Evolutionary conservation across 441 rosid genomes (phyloP).

Genomic region (Pelargonium australe): DNA sequence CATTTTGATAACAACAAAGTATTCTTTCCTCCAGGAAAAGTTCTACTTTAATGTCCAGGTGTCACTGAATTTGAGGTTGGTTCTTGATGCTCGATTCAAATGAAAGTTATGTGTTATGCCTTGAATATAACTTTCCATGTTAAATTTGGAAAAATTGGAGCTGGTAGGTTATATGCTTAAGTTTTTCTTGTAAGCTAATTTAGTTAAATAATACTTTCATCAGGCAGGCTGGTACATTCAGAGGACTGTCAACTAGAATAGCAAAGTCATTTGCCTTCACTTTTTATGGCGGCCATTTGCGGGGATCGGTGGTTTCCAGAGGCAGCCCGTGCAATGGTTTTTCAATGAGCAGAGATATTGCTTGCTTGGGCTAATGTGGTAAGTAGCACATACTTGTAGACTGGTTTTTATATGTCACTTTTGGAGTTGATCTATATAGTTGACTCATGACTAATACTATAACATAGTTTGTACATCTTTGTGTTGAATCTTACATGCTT

Average conservation of each 20-base stretch:
- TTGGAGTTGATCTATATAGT: slow-evolving; percentile 12
- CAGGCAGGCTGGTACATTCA: too few relatives aligned
- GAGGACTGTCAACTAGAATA: too few relatives aligned
- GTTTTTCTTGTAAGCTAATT: not conserved
- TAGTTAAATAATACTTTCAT: not conserved
- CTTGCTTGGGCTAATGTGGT: slow-evolving; percentile 92
- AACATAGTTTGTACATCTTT: not conserved
- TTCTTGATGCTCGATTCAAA: slow-evolving; percentile 9
- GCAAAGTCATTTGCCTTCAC: slow-evolving; percentile 5
- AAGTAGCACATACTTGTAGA: slow-evolving; percentile 20
- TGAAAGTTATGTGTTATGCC: slow-evolving; percentile 9
- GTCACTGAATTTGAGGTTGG: slow-evolving; percentile 86
- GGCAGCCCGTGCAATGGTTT: slow-evolving; percentile 87
- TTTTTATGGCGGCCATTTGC: slow-evolving; percentile 59
- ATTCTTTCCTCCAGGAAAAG: slow-evolving; percentile 52
- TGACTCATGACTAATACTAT: too few relatives aligned
- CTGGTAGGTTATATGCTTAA: slow-evolving; percentile 40
- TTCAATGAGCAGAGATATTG: slow-evolving; percentile 78
- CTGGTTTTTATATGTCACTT: slow-evolving; percentile 5
- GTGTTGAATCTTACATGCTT: slow-evolving; percentile 1
- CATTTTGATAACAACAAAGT: slow-evolving; percentile 10
- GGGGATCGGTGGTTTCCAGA: slow-evolving; percentile 97
- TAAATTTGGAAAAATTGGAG: slow-evolving; percentile 81
- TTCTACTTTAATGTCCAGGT: slow-evolving; percentile 93
- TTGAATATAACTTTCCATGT: slow-evolving; percentile 57